Conservation (phyloP, 2,329 filamentous ascomycete genomes). For the Cercospora sojina region DNA sequence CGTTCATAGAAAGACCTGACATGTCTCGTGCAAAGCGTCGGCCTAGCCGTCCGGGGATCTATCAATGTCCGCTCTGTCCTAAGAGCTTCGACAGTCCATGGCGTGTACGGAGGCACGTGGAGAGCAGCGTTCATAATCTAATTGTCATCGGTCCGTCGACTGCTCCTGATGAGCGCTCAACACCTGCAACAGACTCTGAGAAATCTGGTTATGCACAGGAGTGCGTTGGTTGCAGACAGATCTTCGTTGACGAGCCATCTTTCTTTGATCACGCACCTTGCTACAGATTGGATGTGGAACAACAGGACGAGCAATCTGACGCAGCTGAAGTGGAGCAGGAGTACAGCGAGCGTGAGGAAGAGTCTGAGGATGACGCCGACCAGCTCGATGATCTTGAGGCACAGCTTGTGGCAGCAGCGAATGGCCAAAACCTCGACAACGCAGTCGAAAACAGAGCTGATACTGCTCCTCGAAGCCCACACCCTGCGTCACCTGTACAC, state of each 20-base stretch:
- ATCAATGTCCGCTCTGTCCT: background rate
- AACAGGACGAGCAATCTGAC: background rate
- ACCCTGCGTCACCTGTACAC: background rate
- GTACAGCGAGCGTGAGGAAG: background rate
- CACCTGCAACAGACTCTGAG: background rate
- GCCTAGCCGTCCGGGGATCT: background rate
- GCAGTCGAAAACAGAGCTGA: background rate
- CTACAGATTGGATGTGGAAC: background rate
- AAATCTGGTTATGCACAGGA: background rate
- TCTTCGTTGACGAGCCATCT: background rate
- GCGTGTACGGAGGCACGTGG: background rate
- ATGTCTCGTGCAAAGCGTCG: background rate
- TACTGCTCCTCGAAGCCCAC: background rate
- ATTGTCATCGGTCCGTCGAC: background rate
- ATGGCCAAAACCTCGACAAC: background rate
- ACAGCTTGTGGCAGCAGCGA: constrained; percentile 3
- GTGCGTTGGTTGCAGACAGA: constrained; percentile 1
- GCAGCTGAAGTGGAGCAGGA: background rate
- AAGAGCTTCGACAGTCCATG: background rate
- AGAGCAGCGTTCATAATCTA: background rate
- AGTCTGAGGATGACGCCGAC: background rate
- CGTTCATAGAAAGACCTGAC: background rate
- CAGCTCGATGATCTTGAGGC: background rate
- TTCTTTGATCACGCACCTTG: constrained; percentile 5
- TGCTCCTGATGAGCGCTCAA: background rate